Base-by-base conservation (phyloP, 169 alveolate species). In the Blepharisma undulans region DNA sequence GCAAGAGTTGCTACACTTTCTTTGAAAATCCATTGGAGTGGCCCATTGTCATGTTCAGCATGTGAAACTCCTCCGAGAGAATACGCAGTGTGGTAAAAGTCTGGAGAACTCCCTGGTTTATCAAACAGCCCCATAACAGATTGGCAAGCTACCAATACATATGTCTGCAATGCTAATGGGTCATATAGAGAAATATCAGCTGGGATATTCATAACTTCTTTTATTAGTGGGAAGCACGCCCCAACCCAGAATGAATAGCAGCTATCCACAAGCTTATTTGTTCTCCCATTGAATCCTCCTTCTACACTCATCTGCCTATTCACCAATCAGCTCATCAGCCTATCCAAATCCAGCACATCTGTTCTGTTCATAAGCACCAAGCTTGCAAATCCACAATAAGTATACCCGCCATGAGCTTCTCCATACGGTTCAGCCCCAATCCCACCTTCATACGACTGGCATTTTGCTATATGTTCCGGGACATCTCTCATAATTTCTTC, bases 401-500 rank as follows among this genome's bases (percentile, higher is more conserved):
- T 97, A 94, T 98, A 98, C 12, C 99, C 99, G 18, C 99, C 99
- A 95, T 99, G 99, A 33, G 99, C 98, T 94, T 99, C 99, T 76
- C 98, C 98, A 91, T 77, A 95, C 16, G 99, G 98, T 79, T 96
- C 99, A 29, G 99, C 98, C 6, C 99, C 96, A 74, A 98, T 96
- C 16, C 99, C 99, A 32, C 99, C 99, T 93, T 99, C 99, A 92
- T 98, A 99, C 60, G 99, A 97, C 86, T 98, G 97, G 91, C 99
- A 98, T 14, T 96, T 90, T 12, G 96, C 93, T 33, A 99, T 96
- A 92, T 96, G 95, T 66, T 98, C 97, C 30, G 97, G 99, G 32
- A 98, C 97, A 59, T 97, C 98, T 74, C 95, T 96, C 33, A 97
- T 94, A 22, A 99, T 92, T 60, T 96, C 96, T 22, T 96, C 97